Evolutionary conservation across 2,329 filamentous ascomycete genomes (phyloP), one percentile per base, ranked within the genome.

Genomic region (Monilinia fructicola): DNA sequence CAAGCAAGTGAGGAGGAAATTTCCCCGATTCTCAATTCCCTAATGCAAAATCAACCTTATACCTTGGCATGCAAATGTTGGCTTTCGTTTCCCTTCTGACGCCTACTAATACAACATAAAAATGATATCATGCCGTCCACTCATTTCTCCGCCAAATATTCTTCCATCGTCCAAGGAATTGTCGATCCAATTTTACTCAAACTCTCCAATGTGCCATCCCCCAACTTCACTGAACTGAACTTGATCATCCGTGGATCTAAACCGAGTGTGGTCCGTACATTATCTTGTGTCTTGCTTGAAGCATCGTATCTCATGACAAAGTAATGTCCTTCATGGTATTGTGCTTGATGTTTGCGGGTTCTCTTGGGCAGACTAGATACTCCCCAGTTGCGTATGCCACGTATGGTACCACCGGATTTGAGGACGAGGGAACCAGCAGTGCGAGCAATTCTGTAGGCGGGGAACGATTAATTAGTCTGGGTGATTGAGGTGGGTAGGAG

Each of bases 221-320:
- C 94, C 71, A 98, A 83, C 83, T 93, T 96, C 67, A 98, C 93
- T 68, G 94, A 88, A 35, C 88, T 89, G 74, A 93, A 90, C 67
- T 93, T 87, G 70, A 99, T 90, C 87, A 98, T 91, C 67, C 95
- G 84, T 52, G 95, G 94, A 80, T 99, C 95, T 72, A 96, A 83
- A 61, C 87, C 85, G 71, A 99, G 83, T 23, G 91, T 94, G 68
- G 84, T 84, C 69, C 89, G 85, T 52, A 99, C 85, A 54, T 87
- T 83, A 71, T 90, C 81, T 79, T 98, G 94, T 10, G 91, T 89
- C 61, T 82, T 78, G 10, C 88, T 81, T 68, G 88, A 90, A 66
- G 90, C 82, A 78, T 99, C 95, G 83, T 97, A 99, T 74, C 95
- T 91, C 90, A 99, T 91, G 76, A 96, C 90, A 79, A 99, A 99